Conservation (phyloP, 768 basidiomycete genomes). For the Amanita pseudoporphyria region DNA sequence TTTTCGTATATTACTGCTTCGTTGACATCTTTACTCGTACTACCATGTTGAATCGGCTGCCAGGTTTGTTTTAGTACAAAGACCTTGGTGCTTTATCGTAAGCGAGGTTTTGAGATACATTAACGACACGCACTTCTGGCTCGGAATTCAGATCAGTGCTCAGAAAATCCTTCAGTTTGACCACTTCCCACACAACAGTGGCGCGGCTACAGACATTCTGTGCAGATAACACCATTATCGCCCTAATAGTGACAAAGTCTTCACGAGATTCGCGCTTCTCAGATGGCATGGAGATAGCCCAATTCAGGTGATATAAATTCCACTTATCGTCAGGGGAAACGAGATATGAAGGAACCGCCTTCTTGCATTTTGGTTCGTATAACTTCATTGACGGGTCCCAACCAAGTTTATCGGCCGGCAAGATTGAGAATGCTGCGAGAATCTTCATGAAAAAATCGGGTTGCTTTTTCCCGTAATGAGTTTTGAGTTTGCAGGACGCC, state of each 20-base stretch:
- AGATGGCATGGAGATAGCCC: background rate
- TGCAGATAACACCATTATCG: background rate
- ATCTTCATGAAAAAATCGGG: background rate
- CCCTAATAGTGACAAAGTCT: background rate
- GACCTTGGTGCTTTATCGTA: background rate
- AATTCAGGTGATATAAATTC: background rate
- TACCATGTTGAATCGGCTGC: background rate
- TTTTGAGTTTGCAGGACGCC: background rate
- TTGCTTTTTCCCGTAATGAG: background rate
- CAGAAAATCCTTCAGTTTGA: background rate
- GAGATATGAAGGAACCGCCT: background rate
- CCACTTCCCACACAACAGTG: conserved; percentile 1
- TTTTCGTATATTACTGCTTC: background rate
- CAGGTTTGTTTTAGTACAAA: conserved; percentile 1
- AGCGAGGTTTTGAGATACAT: background rate
- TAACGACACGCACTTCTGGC: background rate
- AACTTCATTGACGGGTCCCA: background rate
- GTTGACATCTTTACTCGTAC: too few species aligned
- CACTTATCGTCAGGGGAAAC: too few species aligned
- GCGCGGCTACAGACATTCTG: background rate
- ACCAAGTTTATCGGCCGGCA: background rate
- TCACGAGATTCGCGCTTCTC: background rate
- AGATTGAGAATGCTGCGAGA: background rate
- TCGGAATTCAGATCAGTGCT: background rate
- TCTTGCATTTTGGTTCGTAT: background rate